Conservation (phyloP, 345 rosid species). For the Euphorbia peplus region DNA sequence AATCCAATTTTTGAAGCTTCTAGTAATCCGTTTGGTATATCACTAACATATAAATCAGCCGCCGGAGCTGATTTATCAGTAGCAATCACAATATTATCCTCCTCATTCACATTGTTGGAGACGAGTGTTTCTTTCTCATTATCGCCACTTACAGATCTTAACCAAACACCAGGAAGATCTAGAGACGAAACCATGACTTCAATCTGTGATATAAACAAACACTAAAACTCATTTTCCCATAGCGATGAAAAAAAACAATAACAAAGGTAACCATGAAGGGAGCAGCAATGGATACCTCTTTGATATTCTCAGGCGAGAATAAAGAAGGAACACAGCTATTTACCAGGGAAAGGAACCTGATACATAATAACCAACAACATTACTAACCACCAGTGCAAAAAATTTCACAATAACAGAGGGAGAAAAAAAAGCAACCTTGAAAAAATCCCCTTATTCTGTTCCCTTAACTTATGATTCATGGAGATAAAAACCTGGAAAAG, state of each 20-base stretch:
- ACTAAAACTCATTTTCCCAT: constrained; percentile 16
- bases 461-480: constrained; percentile 45
- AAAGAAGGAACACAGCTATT: constrained; percentile 44
- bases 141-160: constrained; percentile 22
- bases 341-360: constrained; percentile 62
- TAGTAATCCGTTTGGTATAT: constrained; percentile 26
- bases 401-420: not conserved
- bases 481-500: constrained; percentile 63
- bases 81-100: constrained; percentile 30
- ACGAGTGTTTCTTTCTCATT: constrained; percentile 34
- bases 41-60: constrained; percentile 24
- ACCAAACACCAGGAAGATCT: constrained; percentile 25
- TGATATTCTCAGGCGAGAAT: constrained; percentile 48
- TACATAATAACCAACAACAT: constrained; percentile 13
- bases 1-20: constrained; percentile 46
- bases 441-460: constrained; percentile 48
- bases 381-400: constrained; percentile 3
- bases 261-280: not conserved
- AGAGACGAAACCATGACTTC: constrained; percentile 42
- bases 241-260: constrained; percentile 14
- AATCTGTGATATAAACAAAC: constrained; percentile 52
- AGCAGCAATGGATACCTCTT: constrained; percentile 67
- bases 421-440: constrained; percentile 44
- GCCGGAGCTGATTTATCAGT: constrained; percentile 17
- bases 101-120: constrained; percentile 22